These are phyloP conservation scores for Crithidia bombi DNA, from an alignment of 208 protist species.

Conservation along the genomic window DNA sequence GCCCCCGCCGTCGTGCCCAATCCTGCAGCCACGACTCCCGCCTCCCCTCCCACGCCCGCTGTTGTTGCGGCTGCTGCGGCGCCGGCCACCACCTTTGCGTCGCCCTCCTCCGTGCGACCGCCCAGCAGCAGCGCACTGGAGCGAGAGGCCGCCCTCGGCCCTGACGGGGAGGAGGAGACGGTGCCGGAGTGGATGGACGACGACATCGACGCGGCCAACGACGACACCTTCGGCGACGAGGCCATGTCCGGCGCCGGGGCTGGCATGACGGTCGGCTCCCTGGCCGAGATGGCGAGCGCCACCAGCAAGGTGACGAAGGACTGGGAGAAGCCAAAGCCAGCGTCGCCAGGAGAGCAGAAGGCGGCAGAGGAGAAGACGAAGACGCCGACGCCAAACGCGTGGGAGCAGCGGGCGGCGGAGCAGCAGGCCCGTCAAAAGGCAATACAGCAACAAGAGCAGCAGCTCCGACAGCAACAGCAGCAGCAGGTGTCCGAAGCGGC, in stretches of 20 bases:
- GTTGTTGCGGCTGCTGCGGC: not conserved
- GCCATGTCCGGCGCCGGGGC: constrained; percentile 40
- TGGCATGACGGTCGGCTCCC: constrained; percentile 32
- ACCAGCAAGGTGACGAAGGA: constrained; percentile 59
- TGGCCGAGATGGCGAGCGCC: constrained; percentile 68
- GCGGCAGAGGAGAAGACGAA: constrained; percentile 29
- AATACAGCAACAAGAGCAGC: constrained; percentile 22
- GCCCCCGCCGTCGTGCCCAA: not conserved
- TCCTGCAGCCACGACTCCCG: not conserved
- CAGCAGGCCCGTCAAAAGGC: constrained; percentile 29
- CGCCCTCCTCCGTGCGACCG: not conserved
- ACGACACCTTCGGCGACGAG: constrained; percentile 88
- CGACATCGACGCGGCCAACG: constrained; percentile 73
- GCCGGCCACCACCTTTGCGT: not conserved
- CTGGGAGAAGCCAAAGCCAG: constrained; percentile 43
- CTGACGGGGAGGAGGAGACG: constrained; percentile 20
- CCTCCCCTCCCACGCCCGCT: not conserved
- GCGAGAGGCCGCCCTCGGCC: not conserved
- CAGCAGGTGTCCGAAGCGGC: not conserved
- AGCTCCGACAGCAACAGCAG: too few species aligned
- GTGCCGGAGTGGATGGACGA: constrained; percentile 53
- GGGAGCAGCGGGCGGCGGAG: constrained; percentile 22
- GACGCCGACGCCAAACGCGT: constrained; percentile 30
- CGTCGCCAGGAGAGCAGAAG: constrained; percentile 11
- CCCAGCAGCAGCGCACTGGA: not conserved